Conservation (phyloP, 1,139 yeast species). For the Debaryomyces udenii region DNA sequence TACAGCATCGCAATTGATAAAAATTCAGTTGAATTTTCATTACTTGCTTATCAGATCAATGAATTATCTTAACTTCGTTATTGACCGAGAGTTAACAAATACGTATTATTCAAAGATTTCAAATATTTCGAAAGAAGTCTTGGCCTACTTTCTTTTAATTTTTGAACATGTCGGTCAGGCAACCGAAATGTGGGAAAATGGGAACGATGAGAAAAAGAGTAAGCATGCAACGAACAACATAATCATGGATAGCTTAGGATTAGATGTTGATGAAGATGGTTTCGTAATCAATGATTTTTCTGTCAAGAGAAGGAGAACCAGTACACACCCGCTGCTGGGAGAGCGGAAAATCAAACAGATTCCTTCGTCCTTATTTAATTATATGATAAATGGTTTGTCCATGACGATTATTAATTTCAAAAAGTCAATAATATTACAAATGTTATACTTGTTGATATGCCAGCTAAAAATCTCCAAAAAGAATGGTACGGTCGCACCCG, state of each 20-base stretch:
- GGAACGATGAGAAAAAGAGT: conserved; percentile 11
- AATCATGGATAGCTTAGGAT: conserved; percentile 35
- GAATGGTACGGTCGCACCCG: conserved; percentile 14
- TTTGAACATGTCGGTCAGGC: conserved; percentile 38
- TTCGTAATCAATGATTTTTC: conserved; percentile 51
- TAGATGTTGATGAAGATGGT: conserved; percentile 50
- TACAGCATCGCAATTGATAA: conserved; percentile 45
- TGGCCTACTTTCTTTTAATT: conserved; percentile 42
- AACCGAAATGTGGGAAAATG: conserved; percentile 18
- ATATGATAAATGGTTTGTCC: conserved; percentile 48
- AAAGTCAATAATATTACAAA: conserved; percentile 47
- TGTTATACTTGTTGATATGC: conserved; percentile 48
- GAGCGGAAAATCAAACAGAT: conserved; percentile 27
- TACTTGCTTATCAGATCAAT: conserved; percentile 46
- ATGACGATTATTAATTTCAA: conserved; percentile 50
- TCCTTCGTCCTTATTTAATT: conserved; percentile 47
- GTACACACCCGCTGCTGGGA: conserved; percentile 11
- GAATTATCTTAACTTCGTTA: conserved; percentile 50
- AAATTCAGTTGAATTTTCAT: conserved; percentile 50
- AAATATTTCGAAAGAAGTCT: conserved; percentile 42
- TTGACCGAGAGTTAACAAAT: conserved; percentile 46
- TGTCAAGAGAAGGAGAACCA: conserved; percentile 38
- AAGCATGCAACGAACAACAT: conserved; percentile 24
- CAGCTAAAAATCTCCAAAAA: conserved; percentile 39
- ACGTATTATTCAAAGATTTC: conserved; percentile 40